These are phyloP conservation scores for Ordospora pajunii DNA, from an alignment of 371 early-diverging fungal genomes.

Conservation along the genomic window DNA sequence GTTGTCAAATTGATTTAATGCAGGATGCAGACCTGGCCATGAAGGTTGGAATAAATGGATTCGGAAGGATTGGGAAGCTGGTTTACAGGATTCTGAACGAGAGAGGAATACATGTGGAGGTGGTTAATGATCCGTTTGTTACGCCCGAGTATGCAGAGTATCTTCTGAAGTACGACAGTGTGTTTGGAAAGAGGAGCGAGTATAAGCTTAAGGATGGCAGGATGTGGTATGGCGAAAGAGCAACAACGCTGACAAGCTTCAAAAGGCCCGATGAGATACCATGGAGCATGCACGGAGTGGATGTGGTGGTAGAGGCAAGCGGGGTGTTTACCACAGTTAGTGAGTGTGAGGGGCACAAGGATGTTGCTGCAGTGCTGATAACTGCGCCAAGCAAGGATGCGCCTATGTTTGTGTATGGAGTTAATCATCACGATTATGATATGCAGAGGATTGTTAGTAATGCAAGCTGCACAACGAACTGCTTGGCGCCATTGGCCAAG, in stretches of 20 bases:
- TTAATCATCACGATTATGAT: constrained; percentile 82
- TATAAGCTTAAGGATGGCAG: constrained; percentile 70
- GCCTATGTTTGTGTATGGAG: constrained; percentile 69
- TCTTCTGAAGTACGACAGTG: constrained; percentile 89
- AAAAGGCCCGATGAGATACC: constrained; percentile 73
- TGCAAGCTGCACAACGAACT: constrained; percentile 99
- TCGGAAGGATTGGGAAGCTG: constrained; percentile 92
- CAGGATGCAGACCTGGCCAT: constrained; percentile 28
- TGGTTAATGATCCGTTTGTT: constrained; percentile 95
- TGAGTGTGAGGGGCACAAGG: constrained; percentile 74
- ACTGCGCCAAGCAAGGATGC: constrained; percentile 82
- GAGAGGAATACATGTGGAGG: constrained; percentile 71
- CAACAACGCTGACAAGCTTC: constrained; percentile 66
- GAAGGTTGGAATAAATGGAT: constrained; percentile 84
- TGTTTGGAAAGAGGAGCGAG: constrained; percentile 76
- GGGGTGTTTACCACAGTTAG: constrained; percentile 87
- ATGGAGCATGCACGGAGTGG: constrained; percentile 76
- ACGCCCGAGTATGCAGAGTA: constrained; percentile 84
- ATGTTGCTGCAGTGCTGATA: constrained; percentile 90
- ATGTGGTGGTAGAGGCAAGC: constrained; percentile 90
- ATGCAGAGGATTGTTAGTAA: constrained; percentile 79
- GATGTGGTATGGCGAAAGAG: constrained; percentile 71
- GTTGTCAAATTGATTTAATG: neutral
- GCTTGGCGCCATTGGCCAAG: constrained; percentile 94
- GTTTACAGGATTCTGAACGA: constrained; percentile 63